Conservation (phyloP, 768 basidiomycete species). For the Sistotremastrum niveocremeum region DNA sequence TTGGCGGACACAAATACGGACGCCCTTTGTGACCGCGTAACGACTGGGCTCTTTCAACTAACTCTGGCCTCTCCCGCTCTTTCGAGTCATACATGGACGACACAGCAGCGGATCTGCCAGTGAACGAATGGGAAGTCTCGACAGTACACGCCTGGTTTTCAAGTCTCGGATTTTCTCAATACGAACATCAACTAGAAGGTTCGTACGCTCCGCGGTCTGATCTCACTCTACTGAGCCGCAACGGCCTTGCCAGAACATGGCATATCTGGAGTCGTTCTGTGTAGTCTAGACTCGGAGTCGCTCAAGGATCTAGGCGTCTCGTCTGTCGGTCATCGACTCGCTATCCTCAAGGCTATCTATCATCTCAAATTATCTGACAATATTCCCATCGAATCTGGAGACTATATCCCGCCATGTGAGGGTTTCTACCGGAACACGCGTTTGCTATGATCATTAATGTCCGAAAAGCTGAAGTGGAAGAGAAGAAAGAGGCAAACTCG, state of each 20-base stretch:
- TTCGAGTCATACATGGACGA: too few species aligned
- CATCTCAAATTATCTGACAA: slow-evolving; percentile 73
- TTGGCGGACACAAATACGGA: not conserved
- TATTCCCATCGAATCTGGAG: slow-evolving; percentile 68
- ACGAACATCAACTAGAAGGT: slow-evolving; percentile 76
- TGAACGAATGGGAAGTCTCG: slow-evolving; percentile 24
- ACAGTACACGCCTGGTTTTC: slow-evolving; percentile 66
- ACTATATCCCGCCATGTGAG: slow-evolving; percentile 85
- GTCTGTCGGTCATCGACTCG: slow-evolving; percentile 84
- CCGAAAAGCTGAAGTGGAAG: slow-evolving; percentile 42
- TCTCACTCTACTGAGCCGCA: slow-evolving; percentile 1
- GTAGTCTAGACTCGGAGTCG: slow-evolving; percentile 67
- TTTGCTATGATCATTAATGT: not conserved
- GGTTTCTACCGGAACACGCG: slow-evolving; percentile 17
- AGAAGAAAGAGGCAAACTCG: slow-evolving; percentile 37
- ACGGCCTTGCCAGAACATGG: slow-evolving; percentile 53
- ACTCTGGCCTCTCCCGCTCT: too few species aligned
- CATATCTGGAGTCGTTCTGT: slow-evolving; percentile 83
- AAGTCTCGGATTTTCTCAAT: slow-evolving; percentile 71
- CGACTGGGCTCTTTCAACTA: too few species aligned
- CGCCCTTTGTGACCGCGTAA: too few species aligned
- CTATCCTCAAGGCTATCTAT: slow-evolving; percentile 89
- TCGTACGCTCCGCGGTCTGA: slow-evolving; percentile 12
- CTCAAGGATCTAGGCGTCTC: slow-evolving; percentile 78
- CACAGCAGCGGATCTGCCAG: not conserved